Evolutionary conservation across 805 yeast species (phyloP).

Genomic region (Ogataea ramenticola): DNA sequence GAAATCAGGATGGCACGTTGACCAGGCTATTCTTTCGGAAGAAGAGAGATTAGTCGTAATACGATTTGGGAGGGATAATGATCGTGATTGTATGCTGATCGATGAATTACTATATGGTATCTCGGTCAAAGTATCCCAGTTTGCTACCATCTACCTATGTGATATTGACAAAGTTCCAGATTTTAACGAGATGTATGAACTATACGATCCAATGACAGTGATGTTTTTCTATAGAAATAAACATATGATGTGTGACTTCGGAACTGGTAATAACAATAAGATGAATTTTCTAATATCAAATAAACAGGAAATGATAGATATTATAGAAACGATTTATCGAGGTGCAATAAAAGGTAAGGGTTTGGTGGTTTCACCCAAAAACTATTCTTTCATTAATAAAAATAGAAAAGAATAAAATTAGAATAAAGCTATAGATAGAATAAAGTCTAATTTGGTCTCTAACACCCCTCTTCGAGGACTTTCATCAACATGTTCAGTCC

Average conservation of each 20-base stretch:
- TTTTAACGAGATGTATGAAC: conserved; percentile 83
- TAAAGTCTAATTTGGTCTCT: too few species aligned
- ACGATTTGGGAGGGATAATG: conserved; percentile 78
- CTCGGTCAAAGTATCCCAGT: conserved; percentile 78
- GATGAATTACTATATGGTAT: conserved; percentile 78
- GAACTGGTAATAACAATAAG: conserved; percentile 96
- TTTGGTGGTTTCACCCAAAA: conserved; percentile 76
- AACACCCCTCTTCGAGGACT: too few species aligned
- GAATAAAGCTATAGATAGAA: too few species aligned
- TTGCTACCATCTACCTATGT: conserved; percentile 82
- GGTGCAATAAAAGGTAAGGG: conserved; percentile 95
- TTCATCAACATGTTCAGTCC: too few species aligned
- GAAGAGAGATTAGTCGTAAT: conserved; percentile 83
- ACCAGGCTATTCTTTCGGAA: conserved; percentile 90
- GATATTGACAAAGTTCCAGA: conserved; percentile 88
- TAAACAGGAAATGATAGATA: conserved; percentile 86
- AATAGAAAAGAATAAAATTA: not conserved
- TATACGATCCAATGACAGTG: conserved; percentile 82
- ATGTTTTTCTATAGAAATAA: conserved; percentile 92
- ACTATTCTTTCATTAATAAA: conserved; percentile 37
- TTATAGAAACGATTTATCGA: conserved; percentile 79
- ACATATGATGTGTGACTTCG: conserved; percentile 98
- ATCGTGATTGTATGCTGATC: conserved; percentile 78
- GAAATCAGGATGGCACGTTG: conserved; percentile 92
- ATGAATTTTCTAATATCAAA: conserved; percentile 72